Evolutionary conservation across 1,284 basidiomycete species (phyloP), one percentile per base, ranked within the genome.

Genomic region (Ceraceosorus guamensis): DNA sequence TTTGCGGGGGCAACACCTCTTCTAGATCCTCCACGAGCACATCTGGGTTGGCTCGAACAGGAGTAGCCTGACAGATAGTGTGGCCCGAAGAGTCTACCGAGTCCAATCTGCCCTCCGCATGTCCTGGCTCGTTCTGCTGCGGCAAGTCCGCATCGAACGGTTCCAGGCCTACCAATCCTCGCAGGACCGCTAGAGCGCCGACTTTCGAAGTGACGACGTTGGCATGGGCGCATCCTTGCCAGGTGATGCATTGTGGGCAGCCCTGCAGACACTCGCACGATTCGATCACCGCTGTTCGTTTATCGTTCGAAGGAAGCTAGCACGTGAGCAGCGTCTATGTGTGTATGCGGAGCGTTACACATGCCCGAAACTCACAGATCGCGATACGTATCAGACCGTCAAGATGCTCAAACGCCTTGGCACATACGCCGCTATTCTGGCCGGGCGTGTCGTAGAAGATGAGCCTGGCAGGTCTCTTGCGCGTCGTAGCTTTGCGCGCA

Each of bases 381-480:
- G 90, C 87, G 55, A 84, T 82, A 10, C 78, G 77, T 11, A 91
- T 76, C 32, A 89, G 79, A 18, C 83, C 80, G 52, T 83, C 82
- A 13, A 84, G 83, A 65, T 89, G 85, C 68, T 91, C 89, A 67
- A 91, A 92, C 1, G 87, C 88, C 68, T 86, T 89, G 2, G 83
- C 82, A 43, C 87, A 84, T 5, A 88, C 80, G 0, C 88, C 87
- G 18, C 84, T 85, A 33, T 83, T 83, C 66, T 84, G 84, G 0
- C 86, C 86, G 5, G 83, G 80, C 41, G 81, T 77, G 65, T 93
- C 90, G 70, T 88, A 91, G 66, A 92, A 87, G 50, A 91, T 86
- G 7, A 93, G 77, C 59, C 89, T 88, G 8, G 86, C 89, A 1
- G 89, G 88, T 52, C 89, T 80, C 71, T 87, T 87, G 52, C 88